These are phyloP conservation scores for Penicillium cinerascens DNA, from an alignment of 495 filamentous ascomycete species.

Conservation along the genomic window DNA sequence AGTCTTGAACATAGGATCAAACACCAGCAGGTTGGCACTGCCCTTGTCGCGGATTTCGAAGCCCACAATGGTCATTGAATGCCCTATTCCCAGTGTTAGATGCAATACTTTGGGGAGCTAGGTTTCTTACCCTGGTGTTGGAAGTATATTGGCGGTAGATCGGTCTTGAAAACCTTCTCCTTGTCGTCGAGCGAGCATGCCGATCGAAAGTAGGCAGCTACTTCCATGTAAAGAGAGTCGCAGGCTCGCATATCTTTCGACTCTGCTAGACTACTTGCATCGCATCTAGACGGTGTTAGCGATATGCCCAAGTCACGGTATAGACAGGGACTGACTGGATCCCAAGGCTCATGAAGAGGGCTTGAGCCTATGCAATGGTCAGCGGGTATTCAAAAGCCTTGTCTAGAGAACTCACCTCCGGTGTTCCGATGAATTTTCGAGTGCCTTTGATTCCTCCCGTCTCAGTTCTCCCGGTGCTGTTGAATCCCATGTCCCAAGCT, in stretches of 20 bases:
- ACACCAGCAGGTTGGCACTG: conserved; percentile 70
- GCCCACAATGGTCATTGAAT: conserved; percentile 90
- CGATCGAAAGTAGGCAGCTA: conserved; percentile 71
- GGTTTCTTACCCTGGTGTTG: conserved; percentile 65
- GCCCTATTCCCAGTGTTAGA: conserved; percentile 48
- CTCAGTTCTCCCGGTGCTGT: conserved; percentile 66
- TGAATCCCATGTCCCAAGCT: conserved; percentile 88
- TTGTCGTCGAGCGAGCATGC: conserved; percentile 33
- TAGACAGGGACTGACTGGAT: conserved; percentile 54
- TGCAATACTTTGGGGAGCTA: neutral
- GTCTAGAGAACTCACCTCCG: conserved; percentile 58
- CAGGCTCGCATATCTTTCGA: conserved; percentile 44
- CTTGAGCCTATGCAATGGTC: conserved; percentile 60
- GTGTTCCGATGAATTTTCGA: conserved; percentile 92
- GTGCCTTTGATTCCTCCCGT: conserved; percentile 87
- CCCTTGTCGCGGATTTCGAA: conserved; percentile 69
- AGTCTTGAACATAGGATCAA: conserved; percentile 84
- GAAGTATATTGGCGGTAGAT: conserved; percentile 81
- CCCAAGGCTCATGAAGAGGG: conserved; percentile 65
- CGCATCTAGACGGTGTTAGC: conserved; percentile 38
- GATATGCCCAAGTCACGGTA: neutral
- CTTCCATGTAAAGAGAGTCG: conserved; percentile 56
- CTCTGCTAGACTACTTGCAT: conserved; percentile 47
- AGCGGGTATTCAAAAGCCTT: conserved; percentile 1
- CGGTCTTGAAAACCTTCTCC: conserved; percentile 62